Evolutionary conservation across 331 rosid genomes (phyloP).

Genomic region (Pyracantha coccinea): DNA sequence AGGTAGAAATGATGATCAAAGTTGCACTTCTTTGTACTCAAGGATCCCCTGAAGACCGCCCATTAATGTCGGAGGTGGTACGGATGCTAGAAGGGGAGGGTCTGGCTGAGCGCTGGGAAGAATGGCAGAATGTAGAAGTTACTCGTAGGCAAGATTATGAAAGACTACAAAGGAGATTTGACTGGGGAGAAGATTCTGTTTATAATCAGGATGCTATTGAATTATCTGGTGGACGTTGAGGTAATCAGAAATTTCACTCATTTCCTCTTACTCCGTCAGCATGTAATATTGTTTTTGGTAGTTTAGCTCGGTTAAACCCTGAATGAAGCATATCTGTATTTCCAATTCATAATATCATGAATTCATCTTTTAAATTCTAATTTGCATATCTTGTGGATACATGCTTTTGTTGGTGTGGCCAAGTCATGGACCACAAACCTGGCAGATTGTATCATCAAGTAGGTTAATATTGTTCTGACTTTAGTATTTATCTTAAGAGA

Average conservation of each 20-base stretch:
- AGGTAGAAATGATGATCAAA: slow-evolving; percentile 85
- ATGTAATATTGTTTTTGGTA: slow-evolving; percentile 21
- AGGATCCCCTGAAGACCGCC: slow-evolving; percentile 85
- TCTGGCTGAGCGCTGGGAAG: slow-evolving; percentile 96
- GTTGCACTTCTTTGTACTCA: slow-evolving; percentile 92
- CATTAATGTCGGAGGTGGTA: slow-evolving; percentile 85
- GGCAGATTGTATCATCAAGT: background rate
- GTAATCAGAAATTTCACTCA: slow-evolving; percentile 2
- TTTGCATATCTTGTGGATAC: background rate
- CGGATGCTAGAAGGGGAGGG: slow-evolving; percentile 98
- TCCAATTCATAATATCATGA: background rate
- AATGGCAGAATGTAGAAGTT: slow-evolving; percentile 87
- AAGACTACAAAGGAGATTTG: slow-evolving; percentile 79
- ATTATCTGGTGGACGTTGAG: slow-evolving; percentile 80
- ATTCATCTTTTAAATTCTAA: background rate
- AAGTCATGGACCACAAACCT: background rate
- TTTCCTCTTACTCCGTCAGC: background rate
- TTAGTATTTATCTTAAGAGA: background rate
- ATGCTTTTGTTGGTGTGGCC: background rate
- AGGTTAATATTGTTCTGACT: background rate
- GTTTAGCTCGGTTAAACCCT: slow-evolving; percentile 15
- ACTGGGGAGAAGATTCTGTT: slow-evolving; percentile 88
- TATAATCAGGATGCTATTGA: slow-evolving; percentile 81
- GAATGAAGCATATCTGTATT: background rate
- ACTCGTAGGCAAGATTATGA: slow-evolving; percentile 77